Conservation (phyloP, 1,139 yeast species). For the Sugiyamaella paludigena region DNA sequence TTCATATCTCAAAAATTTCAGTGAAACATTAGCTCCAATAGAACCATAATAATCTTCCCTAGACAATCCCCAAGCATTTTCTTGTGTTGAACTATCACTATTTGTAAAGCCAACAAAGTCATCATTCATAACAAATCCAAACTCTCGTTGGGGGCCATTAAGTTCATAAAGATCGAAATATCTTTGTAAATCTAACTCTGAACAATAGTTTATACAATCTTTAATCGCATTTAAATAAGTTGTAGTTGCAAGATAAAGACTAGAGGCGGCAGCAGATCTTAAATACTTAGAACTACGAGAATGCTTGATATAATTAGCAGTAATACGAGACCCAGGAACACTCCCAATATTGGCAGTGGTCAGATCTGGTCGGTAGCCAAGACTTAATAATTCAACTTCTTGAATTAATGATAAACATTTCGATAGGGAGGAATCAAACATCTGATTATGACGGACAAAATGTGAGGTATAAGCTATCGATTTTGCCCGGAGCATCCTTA, state of each 20-base stretch:
- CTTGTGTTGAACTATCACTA: constrained; percentile 2
- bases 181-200: constrained; percentile 39
- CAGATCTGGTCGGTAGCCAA: constrained; percentile 35
- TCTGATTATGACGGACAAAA: constrained; percentile 32
- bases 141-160: constrained; percentile 21
- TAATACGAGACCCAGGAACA: constrained; percentile 22
- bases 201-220: constrained; percentile 33
- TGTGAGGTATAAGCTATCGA: constrained; percentile 33
- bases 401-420: constrained; percentile 37
- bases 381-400: constrained; percentile 39
- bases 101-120: constrained; percentile 23
- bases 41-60: constrained; percentile 28
- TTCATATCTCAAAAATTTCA: constrained; percentile 32
- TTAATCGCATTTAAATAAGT: constrained; percentile 31
- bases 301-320: constrained; percentile 14
- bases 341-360: constrained; percentile 10
- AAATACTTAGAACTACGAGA: constrained; percentile 30
- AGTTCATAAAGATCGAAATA: constrained; percentile 44
- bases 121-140: constrained; percentile 22
- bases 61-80: neutral
- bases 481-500: constrained; percentile 37
- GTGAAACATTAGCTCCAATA: constrained; percentile 31
- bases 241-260: constrained; percentile 32
- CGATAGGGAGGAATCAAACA: constrained; percentile 37
- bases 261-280: constrained; percentile 34